A percentile compares a stretch with the other conserved stretches of the same genome.
Evolutionary conservation across 331 rosid genomes (phyloP).

Genomic region (Malus hybrid): DNA sequence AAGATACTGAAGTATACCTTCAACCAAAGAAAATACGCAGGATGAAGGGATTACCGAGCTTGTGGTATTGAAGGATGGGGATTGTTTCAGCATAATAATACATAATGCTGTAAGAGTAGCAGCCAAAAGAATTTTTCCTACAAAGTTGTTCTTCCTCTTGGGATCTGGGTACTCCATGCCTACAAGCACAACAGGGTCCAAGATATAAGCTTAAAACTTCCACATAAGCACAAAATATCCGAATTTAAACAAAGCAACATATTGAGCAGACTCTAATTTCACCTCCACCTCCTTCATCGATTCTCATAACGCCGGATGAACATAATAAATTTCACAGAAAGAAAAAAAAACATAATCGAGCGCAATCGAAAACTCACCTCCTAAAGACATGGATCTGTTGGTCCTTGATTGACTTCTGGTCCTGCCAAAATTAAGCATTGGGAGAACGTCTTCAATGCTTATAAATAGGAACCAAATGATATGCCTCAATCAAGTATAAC

Average conservation of each 20-base stretch:
- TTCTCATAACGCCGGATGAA: no score
- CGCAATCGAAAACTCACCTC: constrained; percentile 45
- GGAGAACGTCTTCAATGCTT: constrained; percentile 17
- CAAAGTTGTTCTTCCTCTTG: constrained; percentile 56
- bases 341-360: no score
- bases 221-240: background rate
- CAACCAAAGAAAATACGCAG: background rate
- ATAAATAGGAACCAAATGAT: background rate
- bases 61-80: constrained; percentile 59
- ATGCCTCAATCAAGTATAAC: constrained; percentile 30
- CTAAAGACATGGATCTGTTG: constrained; percentile 60
- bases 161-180: constrained; percentile 86
- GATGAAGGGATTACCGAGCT: constrained; percentile 51
- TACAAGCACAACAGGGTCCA: constrained; percentile 15
- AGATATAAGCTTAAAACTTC: background rate
- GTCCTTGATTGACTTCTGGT: constrained; percentile 61
- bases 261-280: background rate
- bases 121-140: constrained; percentile 70
- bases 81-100: constrained; percentile 68
- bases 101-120: constrained; percentile 76
- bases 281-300: background rate
- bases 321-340: no score
- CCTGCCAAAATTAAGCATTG: constrained; percentile 75
- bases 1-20: background rate
- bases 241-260: background rate